Percentiles rank a stretch among this genome's conserved stretches.
Evolutionary conservation across 2,329 filamentous ascomycete genomes (phyloP).

Genomic region (Xylaria sp.): DNA sequence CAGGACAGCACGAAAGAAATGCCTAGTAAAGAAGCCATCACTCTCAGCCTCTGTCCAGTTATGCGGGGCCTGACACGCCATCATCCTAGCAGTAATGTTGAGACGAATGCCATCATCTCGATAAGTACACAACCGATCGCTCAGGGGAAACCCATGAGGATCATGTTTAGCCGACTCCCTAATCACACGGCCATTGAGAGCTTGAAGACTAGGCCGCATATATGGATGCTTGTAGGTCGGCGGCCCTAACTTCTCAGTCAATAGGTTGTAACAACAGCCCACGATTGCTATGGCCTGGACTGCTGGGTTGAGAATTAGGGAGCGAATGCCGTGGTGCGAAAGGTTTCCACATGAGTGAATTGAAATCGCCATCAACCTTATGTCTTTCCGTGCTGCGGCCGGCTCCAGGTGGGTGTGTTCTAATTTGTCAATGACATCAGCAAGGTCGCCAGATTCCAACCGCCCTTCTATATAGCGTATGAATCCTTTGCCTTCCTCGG

Average conservation of each 20-base stretch:
- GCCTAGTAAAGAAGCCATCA: slow-evolving; percentile 87
- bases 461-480: slow-evolving; percentile 83
- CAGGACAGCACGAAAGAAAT: slow-evolving; percentile 90
- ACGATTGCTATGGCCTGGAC: slow-evolving; percentile 95
- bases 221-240: slow-evolving; percentile 86
- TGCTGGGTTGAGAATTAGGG: slow-evolving; percentile 82
- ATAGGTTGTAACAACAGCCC: slow-evolving; percentile 96
- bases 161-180: slow-evolving; percentile 79
- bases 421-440: slow-evolving; percentile 48
- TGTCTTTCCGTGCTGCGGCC: slow-evolving; percentile 51
- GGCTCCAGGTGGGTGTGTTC: slow-evolving; percentile 44
- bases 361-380: slow-evolving; percentile 84
- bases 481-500: slow-evolving; percentile 71
- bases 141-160: slow-evolving; percentile 95
- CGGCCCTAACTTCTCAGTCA: slow-evolving; percentile 89
- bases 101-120: slow-evolving; percentile 75
- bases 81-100: slow-evolving; percentile 97
- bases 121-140: slow-evolving; percentile 71
- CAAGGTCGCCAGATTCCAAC: slow-evolving; percentile 78
- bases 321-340: slow-evolving; percentile 92
- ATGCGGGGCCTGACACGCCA: slow-evolving; percentile 93
- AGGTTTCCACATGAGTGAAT: slow-evolving; percentile 98
- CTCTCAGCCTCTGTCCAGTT: slow-evolving; percentile 91
- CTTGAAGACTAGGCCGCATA: slow-evolving; percentile 75
- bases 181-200: slow-evolving; percentile 74